phyloP scores from a whole-genome alignment of 345 rosid genomes.

The Dipteronia dyeriana region DNA sequence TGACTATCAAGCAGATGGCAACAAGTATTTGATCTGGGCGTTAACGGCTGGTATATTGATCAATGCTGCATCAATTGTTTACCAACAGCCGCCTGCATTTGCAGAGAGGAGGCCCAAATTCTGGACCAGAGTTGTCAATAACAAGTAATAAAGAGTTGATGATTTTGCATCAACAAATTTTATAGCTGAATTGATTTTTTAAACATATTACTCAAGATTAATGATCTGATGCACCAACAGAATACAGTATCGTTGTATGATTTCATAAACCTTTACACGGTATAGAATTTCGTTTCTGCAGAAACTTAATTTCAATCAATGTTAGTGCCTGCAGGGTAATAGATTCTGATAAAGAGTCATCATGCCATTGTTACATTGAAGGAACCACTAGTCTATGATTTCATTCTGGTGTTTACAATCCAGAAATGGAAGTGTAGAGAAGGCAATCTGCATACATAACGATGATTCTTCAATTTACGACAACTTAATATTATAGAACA shows the following conservation, averaged over 20 bases:
- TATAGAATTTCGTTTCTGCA: neutral
- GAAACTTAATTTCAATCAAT: neutral
- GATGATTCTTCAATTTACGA: neutral
- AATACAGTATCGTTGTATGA: neutral
- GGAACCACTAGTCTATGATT: neutral
- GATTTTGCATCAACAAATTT: neutral
- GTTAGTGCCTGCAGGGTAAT: neutral
- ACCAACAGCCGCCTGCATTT: conserved; percentile 54
- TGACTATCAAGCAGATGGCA: conserved; percentile 37
- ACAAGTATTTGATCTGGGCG: conserved; percentile 58
- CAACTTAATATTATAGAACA: neutral
- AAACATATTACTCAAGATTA: neutral
- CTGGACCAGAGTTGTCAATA: conserved; percentile 32
- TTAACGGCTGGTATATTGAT: conserved; percentile 70
- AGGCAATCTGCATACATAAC: conserved; percentile 1
- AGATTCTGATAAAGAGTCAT: neutral
- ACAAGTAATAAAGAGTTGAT: conserved; percentile 7
- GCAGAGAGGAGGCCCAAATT: conserved; percentile 53
- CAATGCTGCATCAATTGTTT: conserved; percentile 52
- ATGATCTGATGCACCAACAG: neutral
- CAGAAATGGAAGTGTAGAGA: neutral
- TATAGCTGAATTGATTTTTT: neutral
- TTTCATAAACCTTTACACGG: neutral
- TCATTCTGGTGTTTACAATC: neutral
- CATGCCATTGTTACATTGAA: neutral